Evolutionary conservation across 805 yeast genomes (phyloP).

Genomic region (Kodamaea nitidulidarum): DNA sequence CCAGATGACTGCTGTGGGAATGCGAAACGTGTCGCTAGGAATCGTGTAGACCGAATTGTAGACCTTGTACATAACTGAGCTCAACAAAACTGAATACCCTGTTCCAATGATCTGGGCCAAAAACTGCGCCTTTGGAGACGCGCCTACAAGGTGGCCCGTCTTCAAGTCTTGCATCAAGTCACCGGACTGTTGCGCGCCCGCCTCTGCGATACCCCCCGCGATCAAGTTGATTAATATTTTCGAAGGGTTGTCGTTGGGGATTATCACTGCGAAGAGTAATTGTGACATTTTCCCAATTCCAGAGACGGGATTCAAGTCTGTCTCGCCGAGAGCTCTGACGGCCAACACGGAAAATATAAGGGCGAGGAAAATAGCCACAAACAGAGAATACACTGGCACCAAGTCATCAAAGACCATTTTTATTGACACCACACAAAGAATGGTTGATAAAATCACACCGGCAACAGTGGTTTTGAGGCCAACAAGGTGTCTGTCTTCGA

Average conservation of each 20-base stretch:
- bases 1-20: constrained; percentile 97
- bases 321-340: constrained; percentile 92
- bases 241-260: constrained; percentile 74
- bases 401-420: constrained; percentile 63
- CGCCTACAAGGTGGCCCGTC: constrained; percentile 88
- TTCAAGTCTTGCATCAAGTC: constrained; percentile 96
- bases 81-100: constrained; percentile 71
- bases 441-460: constrained; percentile 65
- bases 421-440: constrained; percentile 64
- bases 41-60: constrained; percentile 81
- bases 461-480: constrained; percentile 43
- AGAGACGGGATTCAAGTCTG: constrained; percentile 93
- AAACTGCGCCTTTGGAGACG: constrained; percentile 90
- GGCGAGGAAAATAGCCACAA: constrained; percentile 70
- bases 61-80: constrained; percentile 76
- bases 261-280: constrained; percentile 73
- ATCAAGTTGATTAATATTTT: constrained; percentile 79
- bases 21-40: constrained; percentile 75
- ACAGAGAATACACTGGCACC: constrained; percentile 67
- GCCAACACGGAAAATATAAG: constrained; percentile 78
- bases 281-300: constrained; percentile 96
- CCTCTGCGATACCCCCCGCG: constrained; percentile 97
- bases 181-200: constrained; percentile 99
- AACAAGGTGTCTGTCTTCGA: constrained; percentile 41
- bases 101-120: constrained; percentile 88